Evolutionary conservation across 2,329 filamentous ascomycete species (phyloP), one percentile per base, ranked within the genome.

Genomic region (Akanthomyces dipterigenus): DNA sequence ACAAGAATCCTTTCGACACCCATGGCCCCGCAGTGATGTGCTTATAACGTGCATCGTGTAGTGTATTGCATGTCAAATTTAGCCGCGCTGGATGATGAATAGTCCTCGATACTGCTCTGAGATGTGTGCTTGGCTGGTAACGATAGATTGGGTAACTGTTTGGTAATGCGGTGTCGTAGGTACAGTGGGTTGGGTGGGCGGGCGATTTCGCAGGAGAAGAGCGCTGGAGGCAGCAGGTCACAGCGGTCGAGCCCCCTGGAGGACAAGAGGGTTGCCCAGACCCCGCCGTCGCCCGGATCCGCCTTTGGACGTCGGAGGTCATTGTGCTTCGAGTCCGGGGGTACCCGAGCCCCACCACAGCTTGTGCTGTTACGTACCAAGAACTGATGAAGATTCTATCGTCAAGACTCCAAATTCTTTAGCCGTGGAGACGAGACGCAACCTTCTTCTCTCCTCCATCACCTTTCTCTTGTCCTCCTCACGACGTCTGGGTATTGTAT

Each of bases 301-400:
- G 59, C 34, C 51, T 12, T 53, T 46, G 54, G n/a, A 56, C 43
- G 56, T 56, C 60, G 54, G 54, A 62, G 53, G 36, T 20, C 38
- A 3, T 45, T 38, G 11, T 22, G 43, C 20, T 28, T 36, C 36
- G 45, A 64, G 57, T 58, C 66, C 65, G 68, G 63, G 64, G 65
- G 49, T 65, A 68, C 61, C 67, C 67, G 68, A 66, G 64, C 67
- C 67, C 68, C 66, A 65, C 67, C 45, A 63, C 24, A 63, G 64
- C 48, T 63, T 53, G 26, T 22, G 36, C 56, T 62, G 22, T 62
- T 62, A 62, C 61, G 61, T 62, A 62, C 61, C 61, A 62, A 22
- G 43, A 62, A 62, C 62, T 61, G 58, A 54, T 54, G 54, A 60
- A 34, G 43, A 34, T 58, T 48, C 51, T 34, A 66, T 64, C 61